Evolutionary conservation across 140 eudicot species (phyloP).

Genomic region (Erigeron philadelphicus): DNA sequence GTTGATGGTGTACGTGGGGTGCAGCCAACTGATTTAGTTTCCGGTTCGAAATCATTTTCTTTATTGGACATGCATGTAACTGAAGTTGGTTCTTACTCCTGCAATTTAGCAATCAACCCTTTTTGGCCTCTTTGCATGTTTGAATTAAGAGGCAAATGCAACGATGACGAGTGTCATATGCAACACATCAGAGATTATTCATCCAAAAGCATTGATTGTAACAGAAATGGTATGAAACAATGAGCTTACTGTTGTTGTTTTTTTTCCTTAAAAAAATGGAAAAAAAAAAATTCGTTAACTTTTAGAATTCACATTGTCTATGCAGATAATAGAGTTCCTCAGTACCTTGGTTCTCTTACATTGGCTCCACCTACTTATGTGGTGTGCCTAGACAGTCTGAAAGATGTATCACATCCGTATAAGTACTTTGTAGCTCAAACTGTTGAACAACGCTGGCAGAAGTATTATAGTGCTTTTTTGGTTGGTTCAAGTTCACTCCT

Average conservation of each 20-base stretch:
- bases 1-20: conserved; percentile 20
- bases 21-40: conserved; percentile 20
- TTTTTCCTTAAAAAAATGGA: neutral
- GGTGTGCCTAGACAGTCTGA: conserved; percentile 48
- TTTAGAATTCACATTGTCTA: conserved; percentile 9
- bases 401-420: conserved; percentile 38
- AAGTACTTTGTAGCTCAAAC: conserved; percentile 36
- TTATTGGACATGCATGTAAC: conserved; percentile 27
- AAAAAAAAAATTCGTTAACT: no score
- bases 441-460: conserved; percentile 48
- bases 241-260: neutral
- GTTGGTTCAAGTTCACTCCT: conserved; percentile 57
- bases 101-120: conserved; percentile 54
- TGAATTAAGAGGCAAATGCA: conserved; percentile 78
- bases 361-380: conserved; percentile 61
- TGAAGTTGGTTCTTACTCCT: conserved; percentile 49
- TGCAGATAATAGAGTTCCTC: conserved; percentile 41
- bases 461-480: conserved; percentile 51
- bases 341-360: conserved; percentile 33
- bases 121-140: conserved; percentile 80
- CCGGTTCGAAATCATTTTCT: conserved; percentile 19
- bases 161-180: conserved; percentile 71
- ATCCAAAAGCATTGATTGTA: conserved; percentile 22
- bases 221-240: conserved; percentile 29
- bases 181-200: conserved; percentile 61